Evolutionary conservation across 2,329 filamentous ascomycete genomes (phyloP), one percentile per base, ranked within the genome.

Genomic region (Pseudopyrenochaeta lycopersici): DNA sequence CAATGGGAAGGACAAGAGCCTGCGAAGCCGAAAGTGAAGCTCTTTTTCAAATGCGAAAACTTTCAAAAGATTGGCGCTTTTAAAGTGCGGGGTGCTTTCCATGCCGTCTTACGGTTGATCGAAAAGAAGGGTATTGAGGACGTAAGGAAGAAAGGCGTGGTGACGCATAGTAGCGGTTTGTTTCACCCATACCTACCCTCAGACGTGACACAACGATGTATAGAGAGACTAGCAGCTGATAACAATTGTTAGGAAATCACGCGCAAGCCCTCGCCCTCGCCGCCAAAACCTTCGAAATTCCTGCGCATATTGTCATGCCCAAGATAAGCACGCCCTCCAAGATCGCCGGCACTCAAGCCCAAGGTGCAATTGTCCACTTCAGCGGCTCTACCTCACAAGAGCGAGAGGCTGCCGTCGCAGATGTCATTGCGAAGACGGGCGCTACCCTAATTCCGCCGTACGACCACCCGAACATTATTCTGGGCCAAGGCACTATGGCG

Each of bases 41-140:
- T 98, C 46, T 95, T 91, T 81, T 96, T 98, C 85, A 98, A 98
- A 80, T 96, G 92, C 76, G 94, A 98, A 81, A 97, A 97, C 76
- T 81, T 91, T 53, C 95, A 98, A 80, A 87, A 88, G 49, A 87
- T 96, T 49, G 95, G 94, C 46, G 94, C 94, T 1, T 98, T 98
- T 81, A 98, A 98, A 79, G 90, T 88, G 14, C 82, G 94, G 6
- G 95, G 94, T 4, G 94, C 93, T 0, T 97, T 97, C 66, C 91
- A 97, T 76, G 92, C 93, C 0, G 72, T 97, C 32, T 83, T 87
- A 67, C 78, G 90, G 51, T 77, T 97, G 69, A 86, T 89, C 70
- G 81, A 88, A 32, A 85, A 85, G 45, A 49, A 59, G 4, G 71
- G 71, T 1, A 18, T 72, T 59, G 82, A 81, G 12, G 58, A 64